A percentile compares a stretch with the other conserved stretches of the same genome.
These are phyloP conservation scores for Elsinoe perseae DNA, from an alignment of 2,329 filamentous ascomycete species.

Conservation along the genomic window DNA sequence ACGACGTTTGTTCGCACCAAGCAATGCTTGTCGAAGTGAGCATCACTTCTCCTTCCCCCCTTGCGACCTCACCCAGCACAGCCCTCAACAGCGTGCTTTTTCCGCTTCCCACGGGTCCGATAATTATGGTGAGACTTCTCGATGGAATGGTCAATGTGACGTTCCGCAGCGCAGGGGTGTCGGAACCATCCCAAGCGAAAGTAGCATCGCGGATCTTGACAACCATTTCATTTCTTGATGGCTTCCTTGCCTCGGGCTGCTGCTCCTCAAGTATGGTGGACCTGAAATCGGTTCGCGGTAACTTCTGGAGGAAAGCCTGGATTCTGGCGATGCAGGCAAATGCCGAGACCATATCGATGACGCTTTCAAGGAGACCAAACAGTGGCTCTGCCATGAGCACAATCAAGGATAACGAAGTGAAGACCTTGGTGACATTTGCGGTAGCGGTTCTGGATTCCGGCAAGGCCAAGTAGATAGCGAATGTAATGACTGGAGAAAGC, in stretches of 20 bases:
- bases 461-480: neutral
- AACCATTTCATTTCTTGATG: neutral
- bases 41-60: slow-evolving; percentile 26
- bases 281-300: neutral
- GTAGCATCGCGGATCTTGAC: neutral
- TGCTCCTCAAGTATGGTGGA: neutral
- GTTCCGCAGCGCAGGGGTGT: neutral
- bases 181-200: neutral
- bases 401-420: slow-evolving; percentile 1
- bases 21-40: slow-evolving; percentile 29
- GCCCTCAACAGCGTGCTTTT: slow-evolving; percentile 45
- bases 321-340: slow-evolving; percentile 1
- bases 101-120: slow-evolving; percentile 46
- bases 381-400: slow-evolving; percentile 4
- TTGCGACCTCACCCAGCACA: slow-evolving; percentile 38
- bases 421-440: slow-evolving; percentile 4
- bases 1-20: slow-evolving; percentile 33
- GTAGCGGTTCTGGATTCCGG: neutral
- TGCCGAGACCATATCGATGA: slow-evolving; percentile 1
- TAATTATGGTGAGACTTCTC: slow-evolving; percentile 41
- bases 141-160: neutral
- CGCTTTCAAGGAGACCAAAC: neutral
- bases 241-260: neutral
- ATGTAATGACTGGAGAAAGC: slow-evolving; percentile 5
- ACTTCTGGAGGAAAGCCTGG: slow-evolving; percentile 3